Evolutionary conservation across 176 grass and related monocot species (phyloP).

Genomic region (Aegilops speltoides): DNA sequence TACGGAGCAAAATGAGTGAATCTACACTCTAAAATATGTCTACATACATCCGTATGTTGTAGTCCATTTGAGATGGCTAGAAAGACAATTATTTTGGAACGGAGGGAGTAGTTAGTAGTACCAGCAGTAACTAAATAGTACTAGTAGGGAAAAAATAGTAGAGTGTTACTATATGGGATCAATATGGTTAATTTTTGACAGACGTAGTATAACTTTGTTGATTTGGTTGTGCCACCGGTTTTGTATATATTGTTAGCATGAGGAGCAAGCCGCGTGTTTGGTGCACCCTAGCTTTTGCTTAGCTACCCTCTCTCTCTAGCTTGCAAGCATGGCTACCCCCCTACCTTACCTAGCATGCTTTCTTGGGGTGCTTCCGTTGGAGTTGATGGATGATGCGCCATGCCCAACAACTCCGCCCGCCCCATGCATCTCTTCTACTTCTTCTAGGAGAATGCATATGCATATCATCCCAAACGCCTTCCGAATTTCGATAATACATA

Average conservation of each 20-base stretch:
- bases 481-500: neutral
- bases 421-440: neutral
- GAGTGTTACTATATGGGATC: too few relatives aligned
- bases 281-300: constrained; percentile 42
- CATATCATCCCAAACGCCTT: neutral
- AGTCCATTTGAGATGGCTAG: too few relatives aligned
- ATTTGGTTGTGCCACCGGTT: neutral
- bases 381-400: constrained; percentile 27
- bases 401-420: constrained; percentile 24
- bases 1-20: too few relatives aligned
- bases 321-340: constrained; percentile 47
- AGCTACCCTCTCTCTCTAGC: neutral
- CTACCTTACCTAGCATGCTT: constrained; percentile 5
- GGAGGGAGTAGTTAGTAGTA: too few relatives aligned
- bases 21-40: too few relatives aligned
- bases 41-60: too few relatives aligned
- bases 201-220: neutral
- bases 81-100: too few relatives aligned
- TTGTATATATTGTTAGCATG: constrained; percentile 16
- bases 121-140: too few relatives aligned
- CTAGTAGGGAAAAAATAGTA: too few relatives aligned
- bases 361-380: neutral
- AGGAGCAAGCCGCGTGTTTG: constrained; percentile 49
- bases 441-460: constrained; percentile 18
- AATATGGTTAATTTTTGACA: too few relatives aligned